Conservation (phyloP, 495 filamentous ascomycete genomes). For the Daldinia bambusicola region DNA sequence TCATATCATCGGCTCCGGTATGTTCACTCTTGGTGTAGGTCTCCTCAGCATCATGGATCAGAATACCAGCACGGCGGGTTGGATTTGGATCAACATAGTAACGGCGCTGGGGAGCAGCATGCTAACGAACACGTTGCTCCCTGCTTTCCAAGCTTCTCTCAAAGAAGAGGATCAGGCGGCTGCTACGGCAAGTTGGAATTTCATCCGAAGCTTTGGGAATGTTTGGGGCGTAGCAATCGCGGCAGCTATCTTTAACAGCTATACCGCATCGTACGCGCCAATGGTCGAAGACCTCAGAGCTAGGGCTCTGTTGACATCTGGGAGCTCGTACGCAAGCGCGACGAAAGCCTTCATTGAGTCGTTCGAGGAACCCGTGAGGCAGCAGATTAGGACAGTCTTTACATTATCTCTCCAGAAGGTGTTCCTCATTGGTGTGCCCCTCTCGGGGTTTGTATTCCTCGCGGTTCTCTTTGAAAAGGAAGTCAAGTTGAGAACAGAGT, state of each 20-base stretch:
- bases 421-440: conserved; percentile 47
- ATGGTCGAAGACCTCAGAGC: conserved; percentile 43
- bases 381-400: conserved; percentile 45
- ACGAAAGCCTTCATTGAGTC: conserved; percentile 42
- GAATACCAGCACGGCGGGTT: conserved; percentile 46
- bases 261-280: conserved; percentile 35
- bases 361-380: conserved; percentile 35
- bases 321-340: conserved; percentile 46
- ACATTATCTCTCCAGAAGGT: conserved; percentile 40
- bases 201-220: conserved; percentile 58
- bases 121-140: conserved; percentile 48
- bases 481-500: conserved; percentile 41
- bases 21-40: conserved; percentile 56
- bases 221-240: conserved; percentile 65
- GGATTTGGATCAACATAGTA: conserved; percentile 47
- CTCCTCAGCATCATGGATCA: conserved; percentile 53
- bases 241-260: conserved; percentile 61
- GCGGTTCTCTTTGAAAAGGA: conserved; percentile 45
- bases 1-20: conserved; percentile 51
- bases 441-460: conserved; percentile 44
- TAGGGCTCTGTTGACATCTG: conserved; percentile 31
- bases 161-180: conserved; percentile 53
- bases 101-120: conserved; percentile 49
- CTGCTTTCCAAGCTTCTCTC: conserved; percentile 53
- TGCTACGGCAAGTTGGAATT: conserved; percentile 57